Conservation (phyloP, 139 green algal species). For the Chara braunii region DNA sequence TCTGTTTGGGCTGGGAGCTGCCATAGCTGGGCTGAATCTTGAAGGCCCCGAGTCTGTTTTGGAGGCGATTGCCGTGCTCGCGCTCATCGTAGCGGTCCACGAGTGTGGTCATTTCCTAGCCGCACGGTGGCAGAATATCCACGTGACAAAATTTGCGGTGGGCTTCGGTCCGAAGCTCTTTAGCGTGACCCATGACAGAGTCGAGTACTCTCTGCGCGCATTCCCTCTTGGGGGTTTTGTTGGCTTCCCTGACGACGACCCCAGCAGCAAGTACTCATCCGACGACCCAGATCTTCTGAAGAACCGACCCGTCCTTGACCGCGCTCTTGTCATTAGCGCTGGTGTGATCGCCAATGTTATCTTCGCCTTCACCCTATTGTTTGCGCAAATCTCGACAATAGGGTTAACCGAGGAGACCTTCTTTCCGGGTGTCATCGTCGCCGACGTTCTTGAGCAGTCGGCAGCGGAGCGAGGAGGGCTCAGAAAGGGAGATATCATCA, state of each 20-base stretch:
- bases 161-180: conserved; percentile 83
- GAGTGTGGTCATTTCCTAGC: conserved; percentile 86
- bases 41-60: conserved; percentile 50
- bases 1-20: no score
- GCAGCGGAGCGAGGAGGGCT: conserved; percentile 61
- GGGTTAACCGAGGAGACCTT: conserved; percentile 26
- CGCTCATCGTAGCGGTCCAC: conserved; percentile 80
- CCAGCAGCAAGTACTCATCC: conserved; percentile 40
- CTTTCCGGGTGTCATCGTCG: conserved; percentile 22
- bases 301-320: conserved; percentile 73
- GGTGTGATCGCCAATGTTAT: conserved; percentile 88
- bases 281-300: conserved; percentile 91
- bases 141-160: conserved; percentile 89
- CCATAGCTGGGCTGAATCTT: conserved; percentile 49
- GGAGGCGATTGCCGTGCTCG: conserved; percentile 70
- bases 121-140: conserved; percentile 75
- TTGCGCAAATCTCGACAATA: conserved; percentile 63
- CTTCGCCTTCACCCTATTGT: conserved; percentile 76
- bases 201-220: conserved; percentile 87
- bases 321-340: conserved; percentile 76
- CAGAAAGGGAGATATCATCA: conserved; percentile 60
- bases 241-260: conserved; percentile 93
- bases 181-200: conserved; percentile 17
- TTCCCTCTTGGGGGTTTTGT: conserved; percentile 94
- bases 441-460: conserved; percentile 28